Conservation (phyloP, 768 basidiomycete genomes). For the Boletus pseudopeckii region DNA sequence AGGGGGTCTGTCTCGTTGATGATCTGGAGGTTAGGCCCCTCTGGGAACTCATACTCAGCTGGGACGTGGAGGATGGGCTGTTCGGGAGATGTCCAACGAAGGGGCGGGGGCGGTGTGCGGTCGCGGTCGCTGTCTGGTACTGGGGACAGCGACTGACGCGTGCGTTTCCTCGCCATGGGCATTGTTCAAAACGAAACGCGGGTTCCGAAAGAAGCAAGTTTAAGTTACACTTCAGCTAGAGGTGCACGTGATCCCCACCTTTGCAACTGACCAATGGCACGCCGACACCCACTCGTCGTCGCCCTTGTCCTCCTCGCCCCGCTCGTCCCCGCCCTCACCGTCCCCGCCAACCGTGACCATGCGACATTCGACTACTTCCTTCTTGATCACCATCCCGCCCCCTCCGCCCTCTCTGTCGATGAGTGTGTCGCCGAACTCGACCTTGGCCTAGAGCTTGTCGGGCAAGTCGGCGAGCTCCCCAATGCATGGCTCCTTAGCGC, state of each 20-base stretch:
- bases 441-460: slow-evolving; percentile 83
- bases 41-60: slow-evolving; percentile 35
- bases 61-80: slow-evolving; percentile 11
- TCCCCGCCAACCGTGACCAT: slow-evolving; percentile 45
- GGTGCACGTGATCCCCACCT: slow-evolving; percentile 12
- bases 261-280: slow-evolving; percentile 9
- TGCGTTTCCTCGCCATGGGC: slow-evolving; percentile 23
- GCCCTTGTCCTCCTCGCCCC: slow-evolving; percentile 6
- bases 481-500: slow-evolving; percentile 81
- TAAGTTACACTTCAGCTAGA: not conserved
- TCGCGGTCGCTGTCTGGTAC: slow-evolving; percentile 17
- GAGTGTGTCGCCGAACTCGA: slow-evolving; percentile 61
- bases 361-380: slow-evolving; percentile 80
- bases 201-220: slow-evolving; percentile 1
- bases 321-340: not conserved
- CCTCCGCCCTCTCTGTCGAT: slow-evolving; percentile 50
- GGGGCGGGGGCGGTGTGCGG: slow-evolving; percentile 9
- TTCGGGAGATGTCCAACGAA: slow-evolving; percentile 2
- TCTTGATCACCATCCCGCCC: slow-evolving; percentile 56
- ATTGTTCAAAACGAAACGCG: slow-evolving; percentile 13
- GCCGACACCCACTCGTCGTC: slow-evolving; percentile 7
- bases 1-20: slow-evolving; percentile 38
- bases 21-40: slow-evolving; percentile 41
- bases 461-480: slow-evolving; percentile 78
- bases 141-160: slow-evolving; percentile 21